phyloP scores from a whole-genome alignment of 306 rosid genomes.

The Datisca glomerata region DNA sequence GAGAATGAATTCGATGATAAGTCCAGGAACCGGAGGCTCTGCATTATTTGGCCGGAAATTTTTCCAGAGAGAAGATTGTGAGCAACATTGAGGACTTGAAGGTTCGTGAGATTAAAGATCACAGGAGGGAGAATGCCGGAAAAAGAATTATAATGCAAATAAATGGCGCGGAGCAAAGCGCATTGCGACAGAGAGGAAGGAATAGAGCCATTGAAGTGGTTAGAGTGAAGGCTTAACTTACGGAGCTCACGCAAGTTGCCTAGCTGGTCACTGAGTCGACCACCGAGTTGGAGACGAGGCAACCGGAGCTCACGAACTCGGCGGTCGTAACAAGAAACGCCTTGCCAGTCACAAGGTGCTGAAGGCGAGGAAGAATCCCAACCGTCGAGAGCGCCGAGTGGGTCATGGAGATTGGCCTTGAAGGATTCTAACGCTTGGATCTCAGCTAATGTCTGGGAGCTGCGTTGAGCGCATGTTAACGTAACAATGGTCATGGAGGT shows the following conservation, averaged over 20 bases:
- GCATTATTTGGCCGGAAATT: slow-evolving; percentile 22
- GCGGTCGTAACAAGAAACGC: slow-evolving; percentile 37
- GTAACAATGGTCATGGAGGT: slow-evolving; percentile 2
- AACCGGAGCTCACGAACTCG: slow-evolving; percentile 45
- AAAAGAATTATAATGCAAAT: slow-evolving; percentile 53
- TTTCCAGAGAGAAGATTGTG: slow-evolving; percentile 42
- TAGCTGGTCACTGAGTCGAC: slow-evolving; percentile 31
- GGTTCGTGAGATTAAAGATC: slow-evolving; percentile 53
- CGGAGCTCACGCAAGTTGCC: slow-evolving; percentile 34
- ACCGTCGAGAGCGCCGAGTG: slow-evolving; percentile 37
- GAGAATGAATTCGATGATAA: slow-evolving; percentile 44
- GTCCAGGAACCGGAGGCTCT: slow-evolving; percentile 40
- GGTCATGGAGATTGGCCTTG: slow-evolving; percentile 44
- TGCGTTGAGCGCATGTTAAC: slow-evolving; percentile 13
- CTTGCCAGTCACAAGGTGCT: slow-evolving; percentile 79
- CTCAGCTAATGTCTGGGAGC: slow-evolving; percentile 12
- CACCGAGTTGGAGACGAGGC: slow-evolving; percentile 64
- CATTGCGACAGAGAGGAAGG: slow-evolving; percentile 60
- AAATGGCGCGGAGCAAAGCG: slow-evolving; percentile 45
- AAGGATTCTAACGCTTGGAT: slow-evolving; percentile 43
- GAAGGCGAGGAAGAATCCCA: slow-evolving; percentile 52
- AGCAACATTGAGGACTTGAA: slow-evolving; percentile 50
- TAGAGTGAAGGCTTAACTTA: slow-evolving; percentile 57
- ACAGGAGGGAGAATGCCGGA: slow-evolving; percentile 44
- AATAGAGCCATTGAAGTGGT: slow-evolving; percentile 48